phyloP scores from a whole-genome alignment of 257 asterid species.

The Buddleja alternifolia region DNA sequence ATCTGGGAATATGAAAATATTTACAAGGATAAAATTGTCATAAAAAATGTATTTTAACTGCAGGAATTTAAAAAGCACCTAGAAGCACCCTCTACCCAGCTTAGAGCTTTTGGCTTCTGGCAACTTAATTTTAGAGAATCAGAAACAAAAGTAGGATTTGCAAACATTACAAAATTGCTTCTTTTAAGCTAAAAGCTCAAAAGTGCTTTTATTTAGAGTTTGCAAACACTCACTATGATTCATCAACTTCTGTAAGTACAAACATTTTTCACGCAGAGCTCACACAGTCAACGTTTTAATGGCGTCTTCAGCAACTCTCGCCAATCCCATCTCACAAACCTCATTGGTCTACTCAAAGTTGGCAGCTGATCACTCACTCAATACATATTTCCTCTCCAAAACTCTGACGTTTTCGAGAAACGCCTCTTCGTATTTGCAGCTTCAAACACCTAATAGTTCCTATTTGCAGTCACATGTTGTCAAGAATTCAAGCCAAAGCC shows the following conservation, averaged over 20 bases:
- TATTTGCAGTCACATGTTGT: conserved; percentile 30
- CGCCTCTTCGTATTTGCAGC: conserved; percentile 35
- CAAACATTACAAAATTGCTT: too few relatives aligned
- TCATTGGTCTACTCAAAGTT: conserved; percentile 27
- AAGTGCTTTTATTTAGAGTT: too few relatives aligned
- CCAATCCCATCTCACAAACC: conserved; percentile 47
- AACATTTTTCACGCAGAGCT: conserved; percentile 2
- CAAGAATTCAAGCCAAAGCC: conserved; percentile 46
- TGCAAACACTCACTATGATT: too few relatives aligned
- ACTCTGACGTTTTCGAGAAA: conserved; percentile 38
- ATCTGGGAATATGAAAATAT: too few relatives aligned
- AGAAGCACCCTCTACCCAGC: too few relatives aligned
- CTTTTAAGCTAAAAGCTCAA: too few relatives aligned
- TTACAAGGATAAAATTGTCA: too few relatives aligned
- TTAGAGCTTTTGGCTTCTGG: too few relatives aligned
- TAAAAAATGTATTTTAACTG: too few relatives aligned
- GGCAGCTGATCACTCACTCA: conserved; percentile 29
- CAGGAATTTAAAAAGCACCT: too few relatives aligned
- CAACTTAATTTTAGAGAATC: too few relatives aligned
- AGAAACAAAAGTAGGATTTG: too few relatives aligned
- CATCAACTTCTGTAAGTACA: not conserved
- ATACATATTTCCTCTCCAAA: conserved; percentile 29
- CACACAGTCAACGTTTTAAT: conserved; percentile 30
- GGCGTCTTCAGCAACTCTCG: conserved; percentile 44
- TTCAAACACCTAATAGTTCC: conserved; percentile 20